Percentiles rank a stretch among this genome's conserved stretches.
Conservation (phyloP, 179 eudicot genomes). For the Camellia oleifera region DNA sequence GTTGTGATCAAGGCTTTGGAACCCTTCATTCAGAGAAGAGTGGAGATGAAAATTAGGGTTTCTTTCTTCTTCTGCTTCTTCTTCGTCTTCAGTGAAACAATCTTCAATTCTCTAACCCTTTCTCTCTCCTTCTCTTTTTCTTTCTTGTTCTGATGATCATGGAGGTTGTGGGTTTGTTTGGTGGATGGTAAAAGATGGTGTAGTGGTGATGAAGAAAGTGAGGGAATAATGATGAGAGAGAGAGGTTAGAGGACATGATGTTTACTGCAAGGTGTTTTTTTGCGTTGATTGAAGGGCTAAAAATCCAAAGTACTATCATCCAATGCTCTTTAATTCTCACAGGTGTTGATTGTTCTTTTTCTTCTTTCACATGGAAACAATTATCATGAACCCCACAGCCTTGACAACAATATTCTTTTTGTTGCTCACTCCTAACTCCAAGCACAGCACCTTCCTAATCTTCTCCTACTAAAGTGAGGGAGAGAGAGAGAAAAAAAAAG, state of each 20-base stretch:
- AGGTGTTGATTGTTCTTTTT: not conserved
- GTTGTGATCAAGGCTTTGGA: not conserved
- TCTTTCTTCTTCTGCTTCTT: conserved; percentile 21
- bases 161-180: conserved; percentile 26
- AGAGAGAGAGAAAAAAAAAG: not conserved
- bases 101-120: conserved; percentile 1
- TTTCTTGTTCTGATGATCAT: conserved; percentile 19
- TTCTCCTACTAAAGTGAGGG: not conserved
- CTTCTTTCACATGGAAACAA: conserved; percentile 13
- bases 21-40: not conserved
- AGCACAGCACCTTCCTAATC: not conserved
- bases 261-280: conserved; percentile 7
- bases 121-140: conserved; percentile 20
- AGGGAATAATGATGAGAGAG: conserved; percentile 44
- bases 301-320: not conserved
- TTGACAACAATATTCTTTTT: not conserved
- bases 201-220: conserved; percentile 26
- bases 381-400: conserved; percentile 9
- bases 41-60: conserved; percentile 38
- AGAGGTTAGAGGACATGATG: conserved; percentile 32
- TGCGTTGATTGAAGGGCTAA: conserved; percentile 13
- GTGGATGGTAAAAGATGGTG: conserved; percentile 19
- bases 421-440: not conserved
- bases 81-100: conserved; percentile 7
- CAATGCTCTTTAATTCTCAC: not conserved